These are phyloP conservation scores for Trichoderma sp. DNA, from an alignment of 2,329 filamentous ascomycete genomes.

Conservation along the genomic window DNA sequence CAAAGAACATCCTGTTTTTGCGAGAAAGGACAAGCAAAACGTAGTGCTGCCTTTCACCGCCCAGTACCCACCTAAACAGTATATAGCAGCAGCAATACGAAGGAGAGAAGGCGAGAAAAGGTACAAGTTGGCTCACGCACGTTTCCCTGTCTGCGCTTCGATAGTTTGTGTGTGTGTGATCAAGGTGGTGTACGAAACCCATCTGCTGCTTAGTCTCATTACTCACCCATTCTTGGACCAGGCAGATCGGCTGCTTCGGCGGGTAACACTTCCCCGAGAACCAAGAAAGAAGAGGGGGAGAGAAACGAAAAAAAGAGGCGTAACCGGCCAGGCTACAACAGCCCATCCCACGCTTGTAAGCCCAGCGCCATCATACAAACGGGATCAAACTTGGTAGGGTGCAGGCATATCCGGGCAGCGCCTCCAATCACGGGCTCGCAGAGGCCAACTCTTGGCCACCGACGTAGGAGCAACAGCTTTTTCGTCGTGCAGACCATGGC, in stretches of 20 bases:
- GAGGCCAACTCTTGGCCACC: slow-evolving; percentile 8
- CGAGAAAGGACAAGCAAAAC: neutral
- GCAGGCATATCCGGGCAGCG: neutral
- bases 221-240: neutral
- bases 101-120: neutral
- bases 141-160: neutral
- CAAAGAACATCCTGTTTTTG: slow-evolving; percentile 3
- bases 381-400: neutral
- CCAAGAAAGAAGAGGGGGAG: neutral
- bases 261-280: slow-evolving; percentile 2
- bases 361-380: neutral
- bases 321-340: neutral
- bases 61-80: neutral
- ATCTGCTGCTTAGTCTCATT: no score
- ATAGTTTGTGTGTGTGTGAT: neutral
- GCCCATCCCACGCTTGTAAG: neutral
- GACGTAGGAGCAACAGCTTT: neutral
- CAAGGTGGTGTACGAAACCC: neutral
- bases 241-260: slow-evolving; percentile 21
- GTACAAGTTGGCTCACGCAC: neutral
- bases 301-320: neutral
- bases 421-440: slow-evolving; percentile 15
- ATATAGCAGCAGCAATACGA: neutral
- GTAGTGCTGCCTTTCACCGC: slow-evolving; percentile 4
- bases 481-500: neutral